A percentile compares a stretch with the other conserved stretches of the same genome.
phyloP scores from a whole-genome alignment of 1,139 yeast species.

The Magnusiomyces suaveolens region DNA sequence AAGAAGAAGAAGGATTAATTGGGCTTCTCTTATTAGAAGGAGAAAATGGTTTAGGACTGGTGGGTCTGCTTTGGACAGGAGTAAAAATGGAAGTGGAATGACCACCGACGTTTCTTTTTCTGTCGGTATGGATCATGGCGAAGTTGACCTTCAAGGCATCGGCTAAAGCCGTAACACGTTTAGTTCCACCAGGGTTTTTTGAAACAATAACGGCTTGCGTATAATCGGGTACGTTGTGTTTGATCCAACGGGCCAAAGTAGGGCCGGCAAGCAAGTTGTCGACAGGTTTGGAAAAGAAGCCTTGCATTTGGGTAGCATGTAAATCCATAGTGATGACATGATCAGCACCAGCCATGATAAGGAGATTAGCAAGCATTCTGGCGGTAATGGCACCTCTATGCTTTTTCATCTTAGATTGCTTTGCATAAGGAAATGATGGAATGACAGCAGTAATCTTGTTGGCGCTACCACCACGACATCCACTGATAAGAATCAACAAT shows the following conservation, averaged over 20 bases:
- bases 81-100: background rate
- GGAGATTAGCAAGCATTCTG: constrained; percentile 91
- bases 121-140: constrained; percentile 98
- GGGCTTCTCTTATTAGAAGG: constrained; percentile 1
- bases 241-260: constrained; percentile 91
- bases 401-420: constrained; percentile 95
- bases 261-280: constrained; percentile 96
- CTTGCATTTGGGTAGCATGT: constrained; percentile 99
- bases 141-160: constrained; percentile 91
- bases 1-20: background rate
- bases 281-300: constrained; percentile 93
- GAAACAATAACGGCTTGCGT: constrained; percentile 84
- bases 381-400: constrained; percentile 99
- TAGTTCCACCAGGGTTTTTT: constrained; percentile 97
- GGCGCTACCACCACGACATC: constrained; percentile 96
- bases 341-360: constrained; percentile 98
- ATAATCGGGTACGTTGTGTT: constrained; percentile 79
- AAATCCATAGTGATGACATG: constrained; percentile 97
- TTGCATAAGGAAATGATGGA: constrained; percentile 95
- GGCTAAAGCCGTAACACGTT: constrained; percentile 93
- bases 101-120: constrained; percentile 54
- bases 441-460: constrained; percentile 93
- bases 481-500: constrained; percentile 79
- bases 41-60: background rate
- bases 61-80: background rate